Evolutionary conservation across 768 basidiomycete genomes (phyloP).

Genomic region (Tulasnella sp.): DNA sequence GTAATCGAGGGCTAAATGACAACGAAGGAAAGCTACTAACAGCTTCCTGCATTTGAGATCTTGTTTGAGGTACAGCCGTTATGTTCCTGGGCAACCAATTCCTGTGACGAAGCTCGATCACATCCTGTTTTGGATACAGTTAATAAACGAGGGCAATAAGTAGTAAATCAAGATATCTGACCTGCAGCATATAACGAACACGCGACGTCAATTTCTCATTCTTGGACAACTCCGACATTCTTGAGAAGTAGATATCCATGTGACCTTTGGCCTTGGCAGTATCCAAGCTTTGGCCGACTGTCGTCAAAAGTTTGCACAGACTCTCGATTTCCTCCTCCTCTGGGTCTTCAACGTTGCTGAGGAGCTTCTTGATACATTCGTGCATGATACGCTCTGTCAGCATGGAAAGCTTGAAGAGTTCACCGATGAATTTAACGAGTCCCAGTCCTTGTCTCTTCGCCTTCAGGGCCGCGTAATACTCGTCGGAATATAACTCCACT

Average conservation of each 20-base stretch:
- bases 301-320: conserved; percentile 81
- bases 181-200: conserved; percentile 93
- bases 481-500: conserved; percentile 77
- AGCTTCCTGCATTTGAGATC: conserved; percentile 76
- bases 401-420: conserved; percentile 98
- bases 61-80: conserved; percentile 69
- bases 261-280: conserved; percentile 66
- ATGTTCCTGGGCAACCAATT: conserved; percentile 66
- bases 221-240: conserved; percentile 74
- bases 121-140: conserved; percentile 43
- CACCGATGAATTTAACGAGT: conserved; percentile 95
- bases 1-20: not conserved
- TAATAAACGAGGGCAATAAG: conserved; percentile 2
- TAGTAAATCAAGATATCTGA: conserved; percentile 27
- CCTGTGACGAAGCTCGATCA: conserved; percentile 74
- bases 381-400: conserved; percentile 97
- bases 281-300: conserved; percentile 76
- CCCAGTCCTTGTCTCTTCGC: conserved; percentile 95
- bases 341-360: conserved; percentile 85
- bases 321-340: conserved; percentile 98
- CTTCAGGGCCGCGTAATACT: conserved; percentile 93
- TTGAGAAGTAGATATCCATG: conserved; percentile 85
- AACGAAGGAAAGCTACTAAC: conserved; percentile 35
- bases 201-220: conserved; percentile 66
- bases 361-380: conserved; percentile 91